Evolutionary conservation across 2,329 filamentous ascomycete species (phyloP).

Genomic region (Aphanocladium album): DNA sequence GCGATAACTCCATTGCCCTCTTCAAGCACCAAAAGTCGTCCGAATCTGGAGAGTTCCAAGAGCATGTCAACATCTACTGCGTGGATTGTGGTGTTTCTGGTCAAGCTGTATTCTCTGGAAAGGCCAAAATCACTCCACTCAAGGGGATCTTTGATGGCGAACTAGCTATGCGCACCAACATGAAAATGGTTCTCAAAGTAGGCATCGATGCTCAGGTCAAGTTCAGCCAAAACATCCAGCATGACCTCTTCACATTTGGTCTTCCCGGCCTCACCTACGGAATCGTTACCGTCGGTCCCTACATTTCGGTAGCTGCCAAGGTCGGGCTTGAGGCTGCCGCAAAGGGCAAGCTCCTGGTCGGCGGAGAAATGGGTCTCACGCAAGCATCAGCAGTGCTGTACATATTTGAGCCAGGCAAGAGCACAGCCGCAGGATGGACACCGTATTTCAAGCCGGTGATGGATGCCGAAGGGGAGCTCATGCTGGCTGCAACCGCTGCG

Average conservation of each 20-base stretch:
- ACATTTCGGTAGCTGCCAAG: conserved; percentile 20
- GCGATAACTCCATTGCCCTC: conserved; percentile 14
- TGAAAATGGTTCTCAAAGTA: conserved; percentile 23
- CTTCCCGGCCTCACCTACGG: conserved; percentile 23
- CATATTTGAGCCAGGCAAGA: conserved; percentile 19
- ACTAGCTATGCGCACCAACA: conserved; percentile 21
- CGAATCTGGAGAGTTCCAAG: conserved; percentile 13
- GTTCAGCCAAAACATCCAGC: conserved; percentile 18
- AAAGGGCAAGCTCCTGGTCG: conserved; percentile 23
- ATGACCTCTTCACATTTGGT: conserved; percentile 20
- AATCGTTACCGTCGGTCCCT: conserved; percentile 23
- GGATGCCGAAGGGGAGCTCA: conserved; percentile 24
- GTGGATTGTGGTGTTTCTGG: conserved; percentile 27
- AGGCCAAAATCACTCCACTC: conserved; percentile 21
- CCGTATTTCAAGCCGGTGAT: conserved; percentile 27
- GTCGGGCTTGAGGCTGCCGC: conserved; percentile 21
- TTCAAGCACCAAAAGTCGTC: conserved; percentile 5
- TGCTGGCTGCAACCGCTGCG: conserved; percentile 22
- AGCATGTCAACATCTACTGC: conserved; percentile 25
- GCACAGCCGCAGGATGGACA: conserved; percentile 19
- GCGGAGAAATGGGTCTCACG: conserved; percentile 26
- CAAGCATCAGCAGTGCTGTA: conserved; percentile 21
- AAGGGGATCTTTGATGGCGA: conserved; percentile 23
- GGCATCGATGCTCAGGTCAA: conserved; percentile 26
- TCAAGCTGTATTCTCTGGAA: conserved; percentile 21